Evolutionary conservation across 148 eudicot species (phyloP).

Genomic region (Silene uniflora): DNA sequence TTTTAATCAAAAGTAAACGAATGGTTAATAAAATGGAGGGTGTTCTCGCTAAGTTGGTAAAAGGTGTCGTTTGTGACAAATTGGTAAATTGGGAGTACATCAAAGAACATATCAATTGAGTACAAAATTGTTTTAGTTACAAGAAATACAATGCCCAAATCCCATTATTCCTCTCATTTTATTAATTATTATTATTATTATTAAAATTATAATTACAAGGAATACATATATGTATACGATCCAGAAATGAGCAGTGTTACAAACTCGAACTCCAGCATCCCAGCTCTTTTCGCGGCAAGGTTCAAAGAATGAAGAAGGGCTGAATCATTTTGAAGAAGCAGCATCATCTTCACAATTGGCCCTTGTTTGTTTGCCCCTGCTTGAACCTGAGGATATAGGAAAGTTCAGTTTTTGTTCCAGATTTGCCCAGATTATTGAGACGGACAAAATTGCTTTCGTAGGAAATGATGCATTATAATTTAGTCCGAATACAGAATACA

Average conservation of each 20-base stretch:
- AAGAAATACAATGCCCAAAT: not conserved
- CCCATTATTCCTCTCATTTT: not conserved
- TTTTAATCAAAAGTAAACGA: too few species aligned
- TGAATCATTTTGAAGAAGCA: slow-evolving; percentile 24
- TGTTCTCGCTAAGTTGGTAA: too few species aligned
- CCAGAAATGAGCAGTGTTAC: not conserved
- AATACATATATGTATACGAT: not conserved
- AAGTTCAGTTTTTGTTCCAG: not conserved
- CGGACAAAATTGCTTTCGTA: not conserved
- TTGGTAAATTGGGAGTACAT: too few species aligned
- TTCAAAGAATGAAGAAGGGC: not conserved
- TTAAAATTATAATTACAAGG: slow-evolving; percentile 3
- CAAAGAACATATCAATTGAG: not conserved
- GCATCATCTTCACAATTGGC: slow-evolving; percentile 37
- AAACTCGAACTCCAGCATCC: not conserved
- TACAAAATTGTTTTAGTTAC: not conserved
- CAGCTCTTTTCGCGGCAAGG: not conserved
- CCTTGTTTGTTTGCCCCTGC: slow-evolving; percentile 58
- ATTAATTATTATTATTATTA: too few species aligned
- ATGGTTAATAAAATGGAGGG: too few species aligned
- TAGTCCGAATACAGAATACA: not conserved
- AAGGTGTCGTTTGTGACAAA: too few species aligned
- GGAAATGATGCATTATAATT: not conserved
- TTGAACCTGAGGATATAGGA: slow-evolving; percentile 20
- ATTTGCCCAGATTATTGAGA: not conserved